Conservation (phyloP, 2,329 filamentous ascomycete genomes). For the Beauveria sp. region DNA sequence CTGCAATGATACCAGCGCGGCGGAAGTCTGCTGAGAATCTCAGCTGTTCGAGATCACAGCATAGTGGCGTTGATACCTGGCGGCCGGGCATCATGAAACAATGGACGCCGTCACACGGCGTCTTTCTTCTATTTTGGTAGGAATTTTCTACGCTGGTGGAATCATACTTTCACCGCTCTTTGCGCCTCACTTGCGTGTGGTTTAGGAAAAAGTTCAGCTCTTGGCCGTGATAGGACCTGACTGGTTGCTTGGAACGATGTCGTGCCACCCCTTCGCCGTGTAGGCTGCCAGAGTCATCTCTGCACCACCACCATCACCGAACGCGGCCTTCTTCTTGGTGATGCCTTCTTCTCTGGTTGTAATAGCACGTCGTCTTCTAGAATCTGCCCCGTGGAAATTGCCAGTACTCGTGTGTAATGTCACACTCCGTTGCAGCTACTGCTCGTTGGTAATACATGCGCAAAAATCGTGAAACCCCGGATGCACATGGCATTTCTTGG, state of each 20-base stretch:
- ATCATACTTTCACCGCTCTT: background rate
- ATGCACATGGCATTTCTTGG: background rate
- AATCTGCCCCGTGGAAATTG: background rate
- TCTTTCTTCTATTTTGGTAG: background rate
- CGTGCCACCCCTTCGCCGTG: background rate
- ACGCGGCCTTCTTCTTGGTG: background rate
- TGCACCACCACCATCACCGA: background rate
- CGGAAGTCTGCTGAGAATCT: background rate
- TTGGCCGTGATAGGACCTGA: background rate
- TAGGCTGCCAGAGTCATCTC: background rate
- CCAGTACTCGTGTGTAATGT: background rate
- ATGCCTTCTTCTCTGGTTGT: background rate
- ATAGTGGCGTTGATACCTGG: background rate
- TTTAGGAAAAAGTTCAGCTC: background rate
- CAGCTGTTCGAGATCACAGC: background rate
- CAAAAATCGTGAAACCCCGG: background rate
- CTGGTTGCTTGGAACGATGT: background rate
- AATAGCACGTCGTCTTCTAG: background rate
- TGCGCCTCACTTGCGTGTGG: background rate
- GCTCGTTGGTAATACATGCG: background rate
- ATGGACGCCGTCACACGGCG: background rate
- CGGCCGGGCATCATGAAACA: background rate
- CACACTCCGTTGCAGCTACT: background rate
- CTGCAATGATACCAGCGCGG: background rate
- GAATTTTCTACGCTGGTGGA: background rate